These are phyloP conservation scores for Coemansia sp. DNA, from an alignment of 192 early-diverging fungal genomes.

Conservation along the genomic window DNA sequence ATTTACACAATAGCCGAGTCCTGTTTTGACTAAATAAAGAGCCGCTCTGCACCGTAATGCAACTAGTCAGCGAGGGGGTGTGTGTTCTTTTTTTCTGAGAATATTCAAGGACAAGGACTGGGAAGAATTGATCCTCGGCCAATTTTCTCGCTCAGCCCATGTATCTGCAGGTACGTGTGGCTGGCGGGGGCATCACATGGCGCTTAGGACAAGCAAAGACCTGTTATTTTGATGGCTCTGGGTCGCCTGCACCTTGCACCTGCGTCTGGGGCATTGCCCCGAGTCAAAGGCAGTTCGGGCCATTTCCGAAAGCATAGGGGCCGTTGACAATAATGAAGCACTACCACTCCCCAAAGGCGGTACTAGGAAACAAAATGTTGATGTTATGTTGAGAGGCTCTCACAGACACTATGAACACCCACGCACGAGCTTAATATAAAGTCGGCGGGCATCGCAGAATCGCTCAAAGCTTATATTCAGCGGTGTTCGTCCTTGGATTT, in stretches of 20 bases:
- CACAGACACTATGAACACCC: background rate
- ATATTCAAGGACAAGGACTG: background rate
- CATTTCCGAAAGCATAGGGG: slow-evolving; percentile 9
- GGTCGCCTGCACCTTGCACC: background rate
- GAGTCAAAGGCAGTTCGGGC: slow-evolving; percentile 10
- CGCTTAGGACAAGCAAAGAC: background rate
- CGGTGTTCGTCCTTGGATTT: background rate
- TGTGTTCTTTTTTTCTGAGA: background rate
- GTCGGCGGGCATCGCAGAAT: background rate
- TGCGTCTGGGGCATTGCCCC: slow-evolving; percentile 10
- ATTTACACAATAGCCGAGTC: background rate
- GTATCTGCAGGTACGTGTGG: slow-evolving; percentile 8
- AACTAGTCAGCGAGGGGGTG: background rate
- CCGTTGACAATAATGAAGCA: background rate
- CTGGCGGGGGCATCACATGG: slow-evolving; percentile 7
- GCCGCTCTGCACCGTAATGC: background rate
- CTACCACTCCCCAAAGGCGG: background rate
- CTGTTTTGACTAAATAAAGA: background rate
- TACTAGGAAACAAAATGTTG: background rate
- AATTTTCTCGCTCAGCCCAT: background rate
- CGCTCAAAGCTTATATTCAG: background rate
- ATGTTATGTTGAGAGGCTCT: background rate
- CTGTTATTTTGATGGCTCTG: background rate
- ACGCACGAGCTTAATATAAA: background rate
- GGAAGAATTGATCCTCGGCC: background rate